A percentile compares a stretch with the other conserved stretches of the same genome.
These are phyloP conservation scores for Colletotrichum sp. DNA, from an alignment of 2,329 filamentous ascomycete species.

Conservation along the genomic window DNA sequence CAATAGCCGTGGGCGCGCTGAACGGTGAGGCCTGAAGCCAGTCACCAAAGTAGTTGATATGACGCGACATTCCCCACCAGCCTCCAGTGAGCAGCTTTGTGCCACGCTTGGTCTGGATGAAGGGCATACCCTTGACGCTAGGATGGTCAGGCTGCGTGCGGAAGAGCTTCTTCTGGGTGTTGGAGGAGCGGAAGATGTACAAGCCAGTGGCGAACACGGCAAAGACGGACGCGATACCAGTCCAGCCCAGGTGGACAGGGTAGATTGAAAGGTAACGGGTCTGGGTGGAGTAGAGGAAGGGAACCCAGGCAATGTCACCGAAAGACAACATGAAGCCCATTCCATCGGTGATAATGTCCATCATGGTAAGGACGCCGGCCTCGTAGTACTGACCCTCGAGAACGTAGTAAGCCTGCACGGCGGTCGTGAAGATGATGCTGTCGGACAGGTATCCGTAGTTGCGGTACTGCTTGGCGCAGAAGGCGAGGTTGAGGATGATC, in stretches of 20 bases:
- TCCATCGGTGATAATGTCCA: slow-evolving; percentile 75
- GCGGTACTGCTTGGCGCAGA: slow-evolving; percentile 72
- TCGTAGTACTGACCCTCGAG: slow-evolving; percentile 75
- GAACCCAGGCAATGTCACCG: slow-evolving; percentile 75
- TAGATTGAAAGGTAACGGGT: slow-evolving; percentile 73
- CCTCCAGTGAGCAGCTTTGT: slow-evolving; percentile 70
- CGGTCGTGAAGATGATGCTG: slow-evolving; percentile 69
- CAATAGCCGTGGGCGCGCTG: slow-evolving; percentile 70
- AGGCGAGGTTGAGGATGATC: slow-evolving; percentile 71
- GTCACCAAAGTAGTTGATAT: slow-evolving; percentile 79
- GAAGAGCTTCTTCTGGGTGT: slow-evolving; percentile 80
- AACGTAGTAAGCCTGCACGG: slow-evolving; percentile 70
- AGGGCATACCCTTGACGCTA: slow-evolving; percentile 67
- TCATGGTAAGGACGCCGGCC: slow-evolving; percentile 72
- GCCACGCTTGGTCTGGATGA: slow-evolving; percentile 69
- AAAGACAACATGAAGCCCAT: slow-evolving; percentile 80
- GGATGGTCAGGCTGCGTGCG: slow-evolving; percentile 72
- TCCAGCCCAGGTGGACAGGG: slow-evolving; percentile 65
- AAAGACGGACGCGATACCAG: slow-evolving; percentile 60
- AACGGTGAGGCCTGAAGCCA: slow-evolving; percentile 78
- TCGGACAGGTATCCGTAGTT: slow-evolving; percentile 72
- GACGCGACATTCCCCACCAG: slow-evolving; percentile 76
- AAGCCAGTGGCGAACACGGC: slow-evolving; percentile 66
- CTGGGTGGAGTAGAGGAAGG: slow-evolving; percentile 73
- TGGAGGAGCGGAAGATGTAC: slow-evolving; percentile 74